These are phyloP conservation scores for Neobulgaria alba DNA, from an alignment of 2,329 filamentous ascomycete genomes.

Conservation along the genomic window DNA sequence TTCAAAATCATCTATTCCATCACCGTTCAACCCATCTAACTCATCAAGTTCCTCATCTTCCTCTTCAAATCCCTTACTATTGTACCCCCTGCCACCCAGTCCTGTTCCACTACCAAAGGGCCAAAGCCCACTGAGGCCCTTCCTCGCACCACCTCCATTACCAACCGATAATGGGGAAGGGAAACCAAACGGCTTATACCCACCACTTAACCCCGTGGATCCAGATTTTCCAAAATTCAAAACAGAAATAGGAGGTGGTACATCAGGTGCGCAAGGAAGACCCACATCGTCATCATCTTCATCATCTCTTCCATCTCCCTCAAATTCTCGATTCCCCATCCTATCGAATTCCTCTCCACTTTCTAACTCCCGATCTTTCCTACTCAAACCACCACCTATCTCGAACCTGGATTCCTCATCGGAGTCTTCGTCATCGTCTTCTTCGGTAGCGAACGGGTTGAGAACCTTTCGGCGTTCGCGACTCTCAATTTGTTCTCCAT, in stretches of 20 bases:
- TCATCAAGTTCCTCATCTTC: constrained; percentile 3
- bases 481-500: constrained; percentile 16
- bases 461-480: constrained; percentile 17
- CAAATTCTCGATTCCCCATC: constrained; percentile 2
- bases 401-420: constrained; percentile 23
- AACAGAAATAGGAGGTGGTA: background rate
- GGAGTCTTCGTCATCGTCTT: constrained; percentile 25
- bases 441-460: constrained; percentile 27
- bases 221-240: background rate
- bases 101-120: constrained; percentile 2
- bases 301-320: constrained; percentile 12
- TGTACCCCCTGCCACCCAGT: constrained; percentile 3
- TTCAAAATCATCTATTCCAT: background rate
- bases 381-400: no score
- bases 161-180: background rate
- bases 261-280: background rate
- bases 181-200: background rate
- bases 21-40: background rate
- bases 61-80: constrained; percentile 11
- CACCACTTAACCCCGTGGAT: background rate
- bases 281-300: constrained; percentile 16
- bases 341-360: constrained; percentile 18
- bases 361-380: constrained; percentile 25
- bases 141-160: background rate
- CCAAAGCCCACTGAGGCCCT: background rate